Evolutionary conservation across 768 basidiomycete genomes (phyloP).

Genomic region (Mycena rebaudengoi): DNA sequence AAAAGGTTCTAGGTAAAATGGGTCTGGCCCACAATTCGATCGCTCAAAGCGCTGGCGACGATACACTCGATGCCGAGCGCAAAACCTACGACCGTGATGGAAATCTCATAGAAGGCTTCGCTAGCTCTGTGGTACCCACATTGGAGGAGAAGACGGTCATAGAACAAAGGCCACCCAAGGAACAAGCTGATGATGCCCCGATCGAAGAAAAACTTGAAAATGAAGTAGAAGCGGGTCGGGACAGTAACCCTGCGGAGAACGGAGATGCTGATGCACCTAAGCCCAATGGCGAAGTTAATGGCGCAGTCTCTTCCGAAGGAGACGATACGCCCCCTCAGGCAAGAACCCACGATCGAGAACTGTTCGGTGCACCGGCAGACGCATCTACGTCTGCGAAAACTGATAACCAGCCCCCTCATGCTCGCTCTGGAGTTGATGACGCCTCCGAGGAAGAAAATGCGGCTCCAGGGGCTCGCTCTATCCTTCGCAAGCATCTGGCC

Average conservation of each 20-base stretch:
- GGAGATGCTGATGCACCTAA: slow-evolving; percentile 2
- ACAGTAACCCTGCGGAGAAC: slow-evolving; percentile 20
- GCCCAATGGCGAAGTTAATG: slow-evolving; percentile 4
- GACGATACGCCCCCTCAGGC: slow-evolving; percentile 37
- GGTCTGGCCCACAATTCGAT: slow-evolving; percentile 51
- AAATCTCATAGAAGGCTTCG: slow-evolving; percentile 61
- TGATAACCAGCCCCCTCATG: slow-evolving; percentile 58
- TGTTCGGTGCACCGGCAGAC: slow-evolving; percentile 66
- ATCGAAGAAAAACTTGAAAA: slow-evolving; percentile 41
- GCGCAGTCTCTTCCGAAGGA: background rate
- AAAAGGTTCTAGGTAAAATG: slow-evolving; percentile 50
- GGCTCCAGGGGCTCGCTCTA: slow-evolving; percentile 58
- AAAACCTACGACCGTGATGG: slow-evolving; percentile 62
- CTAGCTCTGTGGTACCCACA: slow-evolving; percentile 70
- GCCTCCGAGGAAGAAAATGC: slow-evolving; percentile 57
- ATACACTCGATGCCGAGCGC: slow-evolving; percentile 56
- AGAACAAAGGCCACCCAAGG: slow-evolving; percentile 53
- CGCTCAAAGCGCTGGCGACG: slow-evolving; percentile 51
- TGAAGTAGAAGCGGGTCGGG: too few relatives aligned
- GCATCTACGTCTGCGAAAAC: slow-evolving; percentile 48
- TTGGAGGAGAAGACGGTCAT: slow-evolving; percentile 71
- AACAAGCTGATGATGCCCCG: slow-evolving; percentile 37
- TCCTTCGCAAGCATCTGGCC: slow-evolving; percentile 60
- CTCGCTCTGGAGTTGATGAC: slow-evolving; percentile 53
- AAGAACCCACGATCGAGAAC: slow-evolving; percentile 50